These are phyloP conservation scores for Pyricularia grisea DNA, from an alignment of 2,329 filamentous ascomycete genomes.

Conservation along the genomic window DNA sequence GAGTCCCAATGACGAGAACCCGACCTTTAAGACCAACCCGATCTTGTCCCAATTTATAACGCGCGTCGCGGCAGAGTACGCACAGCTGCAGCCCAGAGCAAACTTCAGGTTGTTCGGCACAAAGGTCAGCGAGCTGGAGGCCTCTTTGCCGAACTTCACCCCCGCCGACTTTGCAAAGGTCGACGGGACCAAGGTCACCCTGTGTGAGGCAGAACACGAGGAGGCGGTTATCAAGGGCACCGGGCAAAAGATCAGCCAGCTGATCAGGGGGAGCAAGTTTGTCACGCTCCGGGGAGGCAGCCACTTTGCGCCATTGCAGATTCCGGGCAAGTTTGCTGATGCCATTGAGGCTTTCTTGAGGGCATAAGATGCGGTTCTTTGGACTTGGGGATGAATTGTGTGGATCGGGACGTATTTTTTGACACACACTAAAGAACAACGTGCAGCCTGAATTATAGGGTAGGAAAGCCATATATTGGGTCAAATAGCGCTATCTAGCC, in stretches of 20 bases:
- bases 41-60: conserved; percentile 24
- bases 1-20: conserved; percentile 22
- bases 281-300: conserved; percentile 26
- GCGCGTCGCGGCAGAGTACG: conserved; percentile 26
- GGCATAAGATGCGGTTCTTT: neutral
- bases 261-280: conserved; percentile 26
- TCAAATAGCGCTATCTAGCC: too few relatives aligned
- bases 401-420: too few relatives aligned
- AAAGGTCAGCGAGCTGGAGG: conserved; percentile 17
- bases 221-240: conserved; percentile 30
- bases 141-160: conserved; percentile 21
- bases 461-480: too few relatives aligned
- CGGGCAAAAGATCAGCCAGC: conserved; percentile 21
- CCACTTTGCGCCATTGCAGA: conserved; percentile 32
- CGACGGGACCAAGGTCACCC: conserved; percentile 17
- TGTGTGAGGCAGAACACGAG: conserved; percentile 19
- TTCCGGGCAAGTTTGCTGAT: conserved; percentile 24
- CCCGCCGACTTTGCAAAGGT: conserved; percentile 13
- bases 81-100: conserved; percentile 21
- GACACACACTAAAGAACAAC: too few relatives aligned
- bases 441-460: too few relatives aligned
- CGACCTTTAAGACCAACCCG: conserved; percentile 20
- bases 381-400: too few relatives aligned
- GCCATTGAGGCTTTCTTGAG: conserved; percentile 20
- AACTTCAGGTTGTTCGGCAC: conserved; percentile 24